Evolutionary conservation across 108 stramenopile species (phyloP).

Genomic region (Nitzschia sp.): DNA sequence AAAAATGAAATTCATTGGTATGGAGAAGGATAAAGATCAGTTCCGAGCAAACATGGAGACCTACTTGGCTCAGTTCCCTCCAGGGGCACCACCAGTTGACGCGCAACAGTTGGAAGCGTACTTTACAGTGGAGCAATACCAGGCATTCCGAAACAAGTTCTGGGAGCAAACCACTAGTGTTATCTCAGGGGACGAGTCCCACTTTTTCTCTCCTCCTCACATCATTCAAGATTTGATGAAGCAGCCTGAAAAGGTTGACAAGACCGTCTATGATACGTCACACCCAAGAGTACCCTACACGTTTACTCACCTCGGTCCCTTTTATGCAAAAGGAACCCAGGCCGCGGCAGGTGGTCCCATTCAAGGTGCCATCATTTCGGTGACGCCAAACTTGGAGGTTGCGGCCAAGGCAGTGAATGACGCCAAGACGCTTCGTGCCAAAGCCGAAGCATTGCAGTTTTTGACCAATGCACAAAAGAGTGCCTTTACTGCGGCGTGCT

Average conservation of each 20-base stretch:
- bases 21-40: conserved; percentile 80
- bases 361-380: conserved; percentile 73
- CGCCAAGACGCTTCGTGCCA: conserved; percentile 61
- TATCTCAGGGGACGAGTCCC: conserved; percentile 74
- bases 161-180: conserved; percentile 75
- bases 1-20: conserved; percentile 67
- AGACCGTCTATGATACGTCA: conserved; percentile 18
- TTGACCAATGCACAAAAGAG: conserved; percentile 61
- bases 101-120: conserved; percentile 58
- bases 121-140: conserved; percentile 79
- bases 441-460: conserved; percentile 83
- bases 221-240: conserved; percentile 60
- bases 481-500: conserved; percentile 68
- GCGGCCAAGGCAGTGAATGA: conserved; percentile 63
- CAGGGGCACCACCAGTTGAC: conserved; percentile 70
- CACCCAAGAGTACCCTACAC: conserved; percentile 16
- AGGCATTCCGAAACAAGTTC: conserved; percentile 79
- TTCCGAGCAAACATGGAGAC: conserved; percentile 77
- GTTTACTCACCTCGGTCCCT: conserved; percentile 54
- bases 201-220: conserved; percentile 69
- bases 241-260: conserved; percentile 44
- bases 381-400: conserved; percentile 68
- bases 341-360: conserved; percentile 67
- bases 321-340: conserved; percentile 38
- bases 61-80: conserved; percentile 77